These are phyloP conservation scores for Raphidocelis subcapitata DNA, from an alignment of 139 green algal species.

Conservation along the genomic window DNA sequence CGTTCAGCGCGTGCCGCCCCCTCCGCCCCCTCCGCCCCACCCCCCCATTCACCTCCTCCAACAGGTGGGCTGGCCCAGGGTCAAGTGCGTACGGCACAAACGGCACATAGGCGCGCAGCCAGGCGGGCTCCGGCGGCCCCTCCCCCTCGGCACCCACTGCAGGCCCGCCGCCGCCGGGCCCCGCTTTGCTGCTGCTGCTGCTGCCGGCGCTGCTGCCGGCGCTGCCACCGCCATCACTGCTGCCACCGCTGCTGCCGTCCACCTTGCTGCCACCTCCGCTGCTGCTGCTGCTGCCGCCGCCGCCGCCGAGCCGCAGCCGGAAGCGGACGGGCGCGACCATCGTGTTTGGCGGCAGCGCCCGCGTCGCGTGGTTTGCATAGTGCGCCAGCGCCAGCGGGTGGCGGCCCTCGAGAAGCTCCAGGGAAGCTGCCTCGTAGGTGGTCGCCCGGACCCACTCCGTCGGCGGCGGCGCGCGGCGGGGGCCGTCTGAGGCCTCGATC, in stretches of 20 bases:
- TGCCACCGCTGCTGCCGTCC: not conserved
- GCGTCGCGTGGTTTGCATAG: slow-evolving; percentile 65
- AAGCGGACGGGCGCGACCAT: slow-evolving; percentile 54
- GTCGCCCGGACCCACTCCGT: slow-evolving; percentile 7
- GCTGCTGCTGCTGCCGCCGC: not conserved
- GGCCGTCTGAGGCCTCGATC: slow-evolving; percentile 16
- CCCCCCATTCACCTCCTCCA: slow-evolving; percentile 10
- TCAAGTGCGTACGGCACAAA: slow-evolving; percentile 26
- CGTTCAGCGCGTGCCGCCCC: not conserved
- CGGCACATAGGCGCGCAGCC: slow-evolving; percentile 47
- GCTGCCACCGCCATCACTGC: slow-evolving; percentile 10
- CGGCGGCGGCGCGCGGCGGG: not conserved
- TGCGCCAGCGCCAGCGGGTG: slow-evolving; percentile 65
- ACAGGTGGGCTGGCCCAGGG: not conserved
- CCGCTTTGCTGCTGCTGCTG: too few relatives aligned
- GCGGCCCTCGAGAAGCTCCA: slow-evolving; percentile 43
- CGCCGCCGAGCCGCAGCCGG: not conserved
- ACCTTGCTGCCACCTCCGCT: not conserved
- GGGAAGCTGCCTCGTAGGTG: slow-evolving; percentile 10
- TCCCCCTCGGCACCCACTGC: not conserved
- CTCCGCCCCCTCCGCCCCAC: too few relatives aligned
- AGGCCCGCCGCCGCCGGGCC: too few relatives aligned
- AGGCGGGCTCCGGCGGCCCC: not conserved
- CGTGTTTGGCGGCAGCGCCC: slow-evolving; percentile 50
- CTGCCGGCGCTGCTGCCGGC: not conserved